These are phyloP conservation scores for Pleurotus eryngii DNA, from an alignment of 768 basidiomycete genomes.

Conservation along the genomic window DNA sequence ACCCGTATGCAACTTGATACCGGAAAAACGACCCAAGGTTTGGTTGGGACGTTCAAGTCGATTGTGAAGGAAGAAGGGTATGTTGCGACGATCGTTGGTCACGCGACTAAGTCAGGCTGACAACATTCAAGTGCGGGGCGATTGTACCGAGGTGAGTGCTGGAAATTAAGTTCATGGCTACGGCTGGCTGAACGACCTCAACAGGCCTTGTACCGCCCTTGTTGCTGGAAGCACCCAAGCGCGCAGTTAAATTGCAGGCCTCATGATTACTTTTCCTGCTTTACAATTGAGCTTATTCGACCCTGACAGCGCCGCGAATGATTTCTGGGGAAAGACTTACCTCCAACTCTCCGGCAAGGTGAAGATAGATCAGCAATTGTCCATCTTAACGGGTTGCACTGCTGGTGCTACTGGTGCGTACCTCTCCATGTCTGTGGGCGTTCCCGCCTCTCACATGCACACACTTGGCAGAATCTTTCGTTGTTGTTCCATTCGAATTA, in stretches of 20 bases:
- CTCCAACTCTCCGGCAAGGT: conserved; percentile 56
- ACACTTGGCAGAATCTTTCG: conserved; percentile 63
- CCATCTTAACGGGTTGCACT: conserved; percentile 85
- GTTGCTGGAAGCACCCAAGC: conserved; percentile 94
- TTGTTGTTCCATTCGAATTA: conserved; percentile 95
- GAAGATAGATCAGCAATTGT: conserved; percentile 88
- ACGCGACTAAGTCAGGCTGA: background rate
- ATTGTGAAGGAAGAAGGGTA: conserved; percentile 94
- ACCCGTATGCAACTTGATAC: conserved; percentile 98
- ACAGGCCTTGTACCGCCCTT: conserved; percentile 91
- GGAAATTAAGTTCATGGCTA: no score
- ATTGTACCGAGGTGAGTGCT: conserved; percentile 74
- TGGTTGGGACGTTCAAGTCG: conserved; percentile 77
- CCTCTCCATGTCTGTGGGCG: background rate
- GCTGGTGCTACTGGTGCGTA: conserved; percentile 78
- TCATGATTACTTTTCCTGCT: background rate
- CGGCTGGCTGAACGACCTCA: background rate
- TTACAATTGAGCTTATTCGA: conserved; percentile 5
- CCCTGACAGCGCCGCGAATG: conserved; percentile 70
- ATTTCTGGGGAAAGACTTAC: conserved; percentile 92
- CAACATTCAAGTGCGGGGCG: conserved; percentile 57
- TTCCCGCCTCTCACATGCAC: background rate
- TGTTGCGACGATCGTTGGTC: conserved; percentile 16
- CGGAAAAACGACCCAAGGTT: conserved; percentile 69
- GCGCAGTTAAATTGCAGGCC: conserved; percentile 90